Evolutionary conservation across 495 filamentous ascomycete species (phyloP), one percentile per base, ranked within the genome.

Genomic region (Chaetomium tenue): DNA sequence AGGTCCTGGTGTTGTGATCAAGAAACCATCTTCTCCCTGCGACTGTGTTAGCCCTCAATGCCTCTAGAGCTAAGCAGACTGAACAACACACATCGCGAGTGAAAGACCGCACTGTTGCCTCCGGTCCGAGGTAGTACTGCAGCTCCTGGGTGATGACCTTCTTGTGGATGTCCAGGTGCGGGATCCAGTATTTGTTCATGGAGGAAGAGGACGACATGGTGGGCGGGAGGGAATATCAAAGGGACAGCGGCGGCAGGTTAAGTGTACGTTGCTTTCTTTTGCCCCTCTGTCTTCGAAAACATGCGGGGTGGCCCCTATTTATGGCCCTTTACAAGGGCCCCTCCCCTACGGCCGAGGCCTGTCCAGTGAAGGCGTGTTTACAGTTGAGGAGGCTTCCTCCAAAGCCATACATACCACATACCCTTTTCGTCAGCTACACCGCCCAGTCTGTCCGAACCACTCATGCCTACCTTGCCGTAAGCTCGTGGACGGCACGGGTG

Each of bases 111-210:
- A 83, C 81, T 55, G 80, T 83, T 44, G 82, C 77, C 63, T 82
- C 77, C 0, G 82, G 82, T 11, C 82, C 82, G 48, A 85, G 76
- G 68, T 83, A 82, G 63, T 79, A 84, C 64, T 83, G 82, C 56
- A 85, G 78, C 68, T 85, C 81, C 63, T 82, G 77, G 22, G 79
- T 82, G 66, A 85, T 84, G 62, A 85, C 80, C 62, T 81, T 83
- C 59, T 83, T 84, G 69, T 82, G 79, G 76, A 85, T 85, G 48
- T 83, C 81, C 58, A 79, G 68, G 63, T 82, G 79, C 33, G 82
- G 82, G 52, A 85, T 83, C 82, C 82, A 85, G 73, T 83, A 85
- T 68, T 71, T 76, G 71, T 83, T 84, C 77, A 82, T 79, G 54
- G 74, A 63, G 54, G 68, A 75, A 20, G 69, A 69, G 51, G 77